phyloP scores from a whole-genome alignment of 2,329 filamentous ascomycete genomes.

The Ceratocystiopsis sp. region DNA sequence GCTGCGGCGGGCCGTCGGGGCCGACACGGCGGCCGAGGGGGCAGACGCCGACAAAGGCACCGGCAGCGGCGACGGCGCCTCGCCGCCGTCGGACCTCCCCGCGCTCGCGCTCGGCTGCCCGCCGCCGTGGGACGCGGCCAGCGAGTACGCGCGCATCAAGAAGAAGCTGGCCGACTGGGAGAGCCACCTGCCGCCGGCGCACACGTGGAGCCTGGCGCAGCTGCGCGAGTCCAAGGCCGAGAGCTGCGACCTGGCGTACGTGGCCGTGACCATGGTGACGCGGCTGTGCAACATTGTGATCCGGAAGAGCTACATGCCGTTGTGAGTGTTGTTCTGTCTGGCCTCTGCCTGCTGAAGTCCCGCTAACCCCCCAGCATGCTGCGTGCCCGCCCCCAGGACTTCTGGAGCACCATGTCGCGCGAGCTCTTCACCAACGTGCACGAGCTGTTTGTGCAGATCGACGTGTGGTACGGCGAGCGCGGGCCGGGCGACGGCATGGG shows the following conservation, averaged over 20 bases:
- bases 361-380: constrained; percentile 20
- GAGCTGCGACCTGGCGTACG: constrained; percentile 34
- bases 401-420: constrained; percentile 23
- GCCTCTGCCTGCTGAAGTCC: not conserved
- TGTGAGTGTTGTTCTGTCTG: constrained; percentile 25
- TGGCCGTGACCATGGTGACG: constrained; percentile 36
- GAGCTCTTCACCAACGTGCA: constrained; percentile 30
- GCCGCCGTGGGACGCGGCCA: constrained; percentile 28
- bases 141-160: constrained; percentile 29
- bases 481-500: constrained; percentile 28
- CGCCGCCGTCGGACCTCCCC: too few species aligned
- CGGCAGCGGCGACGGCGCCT: too few species aligned
- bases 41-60: too few species aligned
- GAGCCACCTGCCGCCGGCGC: constrained; percentile 25
- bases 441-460: constrained; percentile 28
- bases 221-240: constrained; percentile 29
- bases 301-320: constrained; percentile 38
- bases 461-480: constrained; percentile 28
- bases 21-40: constrained; percentile 14
- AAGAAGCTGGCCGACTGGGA: constrained; percentile 31
- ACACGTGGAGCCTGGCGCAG: constrained; percentile 26
- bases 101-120: constrained; percentile 12
- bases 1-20: constrained; percentile 28
- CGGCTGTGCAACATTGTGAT: constrained; percentile 40
- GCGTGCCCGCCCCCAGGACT: constrained; percentile 10